Conservation (phyloP, 2,329 filamentous ascomycete genomes). For the Beauveria asiatica region DNA sequence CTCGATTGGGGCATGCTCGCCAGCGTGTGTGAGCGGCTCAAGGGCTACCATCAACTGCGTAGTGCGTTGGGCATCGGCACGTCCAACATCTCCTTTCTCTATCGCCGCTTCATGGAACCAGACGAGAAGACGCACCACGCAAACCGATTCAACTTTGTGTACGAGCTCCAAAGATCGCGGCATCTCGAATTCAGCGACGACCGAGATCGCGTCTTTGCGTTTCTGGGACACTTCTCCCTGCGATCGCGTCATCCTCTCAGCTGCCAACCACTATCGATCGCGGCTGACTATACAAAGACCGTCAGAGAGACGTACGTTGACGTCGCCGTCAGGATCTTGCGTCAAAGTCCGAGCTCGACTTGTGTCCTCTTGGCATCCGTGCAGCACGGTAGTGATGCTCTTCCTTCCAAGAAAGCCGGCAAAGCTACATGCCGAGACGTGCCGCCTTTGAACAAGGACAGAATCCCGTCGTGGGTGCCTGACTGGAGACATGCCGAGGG, state of each 20-base stretch:
- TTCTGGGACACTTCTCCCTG: constrained; percentile 28
- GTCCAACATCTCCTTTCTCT: constrained; percentile 25
- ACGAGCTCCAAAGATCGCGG: constrained; percentile 27
- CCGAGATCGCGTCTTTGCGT: constrained; percentile 27
- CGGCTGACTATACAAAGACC: constrained; percentile 22
- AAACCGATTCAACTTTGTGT: constrained; percentile 26
- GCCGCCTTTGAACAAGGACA: background rate
- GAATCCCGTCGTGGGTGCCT: background rate
- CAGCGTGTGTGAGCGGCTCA: constrained; percentile 21
- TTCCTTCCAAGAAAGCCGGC: background rate
- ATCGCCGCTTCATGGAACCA: constrained; percentile 26
- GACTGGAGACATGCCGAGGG: background rate
- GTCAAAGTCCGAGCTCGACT: constrained; percentile 19
- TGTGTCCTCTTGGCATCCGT: constrained; percentile 22
- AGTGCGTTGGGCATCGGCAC: constrained; percentile 23
- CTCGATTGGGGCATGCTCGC: constrained; percentile 27
- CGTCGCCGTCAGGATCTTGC: constrained; percentile 23
- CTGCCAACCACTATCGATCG: background rate
- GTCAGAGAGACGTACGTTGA: constrained; percentile 26
- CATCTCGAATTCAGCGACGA: constrained; percentile 25
- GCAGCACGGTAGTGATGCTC: constrained; percentile 13
- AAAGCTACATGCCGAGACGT: background rate
- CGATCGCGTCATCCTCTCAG: constrained; percentile 16
- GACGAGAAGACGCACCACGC: constrained; percentile 16
- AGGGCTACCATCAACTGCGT: constrained; percentile 25